Base-by-base conservation (phyloP, 1,139 yeast genomes). In the Candida tetrigidarum region DNA sequence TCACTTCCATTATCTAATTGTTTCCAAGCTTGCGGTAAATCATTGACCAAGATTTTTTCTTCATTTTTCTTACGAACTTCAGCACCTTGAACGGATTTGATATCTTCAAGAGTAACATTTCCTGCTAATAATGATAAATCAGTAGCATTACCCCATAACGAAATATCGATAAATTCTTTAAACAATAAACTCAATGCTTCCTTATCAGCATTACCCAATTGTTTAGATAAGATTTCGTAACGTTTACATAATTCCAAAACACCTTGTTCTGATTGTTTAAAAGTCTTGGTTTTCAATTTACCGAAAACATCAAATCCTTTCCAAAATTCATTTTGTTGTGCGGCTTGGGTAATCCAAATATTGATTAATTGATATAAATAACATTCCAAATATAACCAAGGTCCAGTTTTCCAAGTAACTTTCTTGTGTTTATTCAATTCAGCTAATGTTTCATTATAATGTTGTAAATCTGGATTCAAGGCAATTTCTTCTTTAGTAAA, bases 141-240 rank as follows among this genome's bases (percentile, higher is more conserved):
- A 5, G 97, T 90, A 19, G 98, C 97, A 65, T 93, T 93, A 19
- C 99, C 99, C 99, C 99, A 93, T 47, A 93, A 72, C 0, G 97
- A 88, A 50, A 93, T 82, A 59, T 91, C 97, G 38, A 87, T 69
- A 57, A 91, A 88, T 62, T 95, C 99, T 51, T 76, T 76, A 66
- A 86, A 86, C 41, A 83, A 65, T n/a, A 80, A 59, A 50, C 74
- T 62, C 51, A 86, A 67, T 0, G 78, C 67, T n/a, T 78, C 82
- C 3, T 57, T 53, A 47, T 75, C 78, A n/a, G 66, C 51, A 12
- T 40, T n/a, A 19, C 56, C 53, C 19, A 74, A 54, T 56, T 76
- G 74, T 44, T 70, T 63, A 12, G 57, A 51, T 42, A 70, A 60
- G 1, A 41, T 42, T 44, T 64, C 58, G 67, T 86, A 89, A 51